These are phyloP conservation scores for Isoetes taiwanensis DNA, from an alignment of 75 land plant species.

Conservation along the genomic window DNA sequence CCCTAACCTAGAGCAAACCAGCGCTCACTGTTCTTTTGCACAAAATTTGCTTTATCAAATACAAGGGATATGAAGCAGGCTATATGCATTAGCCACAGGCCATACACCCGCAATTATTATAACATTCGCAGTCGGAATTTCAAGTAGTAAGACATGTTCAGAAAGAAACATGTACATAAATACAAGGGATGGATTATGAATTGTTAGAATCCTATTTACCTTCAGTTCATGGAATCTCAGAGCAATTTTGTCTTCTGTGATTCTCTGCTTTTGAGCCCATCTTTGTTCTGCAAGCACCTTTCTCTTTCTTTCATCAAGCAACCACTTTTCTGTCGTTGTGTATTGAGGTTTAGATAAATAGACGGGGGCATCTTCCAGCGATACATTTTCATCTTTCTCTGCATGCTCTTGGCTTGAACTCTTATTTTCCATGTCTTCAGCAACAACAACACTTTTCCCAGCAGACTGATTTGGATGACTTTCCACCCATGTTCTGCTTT, in stretches of 20 bases:
- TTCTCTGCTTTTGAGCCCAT: slow-evolving; percentile 67
- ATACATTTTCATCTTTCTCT: slow-evolving; percentile 27
- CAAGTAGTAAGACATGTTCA: no score
- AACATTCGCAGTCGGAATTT: no score
- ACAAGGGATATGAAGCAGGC: no score
- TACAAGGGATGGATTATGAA: no score
- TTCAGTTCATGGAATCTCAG: slow-evolving; percentile 45
- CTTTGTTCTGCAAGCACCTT: slow-evolving; percentile 45
- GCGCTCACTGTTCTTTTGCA: no score
- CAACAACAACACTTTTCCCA: not conserved
- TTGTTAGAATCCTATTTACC: no score
- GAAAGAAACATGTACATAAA: no score
- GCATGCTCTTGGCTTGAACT: not conserved
- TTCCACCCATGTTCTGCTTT: no score
- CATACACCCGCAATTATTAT: no score
- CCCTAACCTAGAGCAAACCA: no score
- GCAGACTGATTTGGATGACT: not conserved
- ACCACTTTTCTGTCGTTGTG: slow-evolving; percentile 84
- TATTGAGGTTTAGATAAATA: slow-evolving; percentile 24
- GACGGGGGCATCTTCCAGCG: slow-evolving; percentile 5
- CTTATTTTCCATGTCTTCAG: not conserved
- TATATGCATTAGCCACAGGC: no score
- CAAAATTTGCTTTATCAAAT: no score
- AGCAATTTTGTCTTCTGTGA: slow-evolving; percentile 51
- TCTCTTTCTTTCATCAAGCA: slow-evolving; percentile 50